Conservation (phyloP, 2,329 filamentous ascomycete species). For the Fusarium continuum region DNA sequence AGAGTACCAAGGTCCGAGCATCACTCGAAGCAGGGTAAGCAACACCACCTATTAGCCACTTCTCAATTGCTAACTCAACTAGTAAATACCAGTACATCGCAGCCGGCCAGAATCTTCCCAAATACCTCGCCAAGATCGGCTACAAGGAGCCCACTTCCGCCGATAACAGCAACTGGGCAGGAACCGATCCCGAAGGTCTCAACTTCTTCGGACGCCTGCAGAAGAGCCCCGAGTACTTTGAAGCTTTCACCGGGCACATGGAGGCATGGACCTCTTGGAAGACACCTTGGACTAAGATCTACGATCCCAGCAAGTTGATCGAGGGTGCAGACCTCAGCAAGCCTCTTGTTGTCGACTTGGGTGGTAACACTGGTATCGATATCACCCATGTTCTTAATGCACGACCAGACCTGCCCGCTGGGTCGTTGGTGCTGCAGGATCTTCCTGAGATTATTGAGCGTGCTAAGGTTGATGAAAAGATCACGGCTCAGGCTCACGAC, state of each 20-base stretch:
- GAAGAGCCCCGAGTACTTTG: conserved; percentile 31
- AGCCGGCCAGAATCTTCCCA: conserved; percentile 27
- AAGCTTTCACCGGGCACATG: conserved; percentile 30
- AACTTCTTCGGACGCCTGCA: conserved; percentile 33
- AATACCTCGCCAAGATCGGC: conserved; percentile 18
- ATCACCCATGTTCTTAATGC: conserved; percentile 19
- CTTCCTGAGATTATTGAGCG: conserved; percentile 22
- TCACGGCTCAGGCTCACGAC: conserved; percentile 20
- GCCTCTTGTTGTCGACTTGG: conserved; percentile 29
- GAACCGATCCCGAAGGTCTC: conserved; percentile 16
- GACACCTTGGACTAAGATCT: conserved; percentile 35
- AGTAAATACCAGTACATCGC: conserved; percentile 33
- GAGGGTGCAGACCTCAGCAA: conserved; percentile 7
- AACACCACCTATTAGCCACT: accelerated
- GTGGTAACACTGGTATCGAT: conserved; percentile 31
- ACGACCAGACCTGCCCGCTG: neutral
- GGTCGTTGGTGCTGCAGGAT: conserved; percentile 24
- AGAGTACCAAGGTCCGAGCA: conserved; percentile 29
- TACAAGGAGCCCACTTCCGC: conserved; percentile 24
- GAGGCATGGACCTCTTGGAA: conserved; percentile 34
- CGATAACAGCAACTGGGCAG: conserved; percentile 13
- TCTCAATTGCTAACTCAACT: neutral
- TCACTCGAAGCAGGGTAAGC: conserved; percentile 28
- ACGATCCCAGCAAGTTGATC: conserved; percentile 11
- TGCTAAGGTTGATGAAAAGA: conserved; percentile 17